Percentiles rank a stretch among this genome's conserved stretches.
phyloP scores from a whole-genome alignment of 331 rosid species.

The Rosa hybrid region DNA sequence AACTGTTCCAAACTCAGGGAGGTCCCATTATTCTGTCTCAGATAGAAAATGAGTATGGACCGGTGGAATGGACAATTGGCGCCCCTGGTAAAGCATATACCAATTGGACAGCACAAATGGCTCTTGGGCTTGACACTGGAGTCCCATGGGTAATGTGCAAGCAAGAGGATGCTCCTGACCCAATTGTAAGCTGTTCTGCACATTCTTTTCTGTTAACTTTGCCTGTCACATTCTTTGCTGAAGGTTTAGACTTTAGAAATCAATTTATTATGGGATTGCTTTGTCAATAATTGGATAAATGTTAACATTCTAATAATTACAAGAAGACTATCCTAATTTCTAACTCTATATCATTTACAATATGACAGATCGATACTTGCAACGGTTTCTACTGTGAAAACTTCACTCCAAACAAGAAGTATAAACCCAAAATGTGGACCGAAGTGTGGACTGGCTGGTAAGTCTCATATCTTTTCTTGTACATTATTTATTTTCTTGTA shows the following conservation, averaged over 20 bases:
- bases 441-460: slow-evolving; percentile 97
- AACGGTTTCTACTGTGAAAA: slow-evolving; percentile 92
- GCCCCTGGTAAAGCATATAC: slow-evolving; percentile 89
- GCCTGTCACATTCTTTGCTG: slow-evolving; percentile 5
- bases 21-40: slow-evolving; percentile 96
- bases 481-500: background rate
- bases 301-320: background rate
- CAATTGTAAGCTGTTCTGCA: slow-evolving; percentile 51
- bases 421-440: slow-evolving; percentile 96
- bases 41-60: slow-evolving; percentile 96
- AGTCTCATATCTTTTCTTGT: slow-evolving; percentile 27
- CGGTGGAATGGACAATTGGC: slow-evolving; percentile 87
- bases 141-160: slow-evolving; percentile 99
- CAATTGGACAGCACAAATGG: slow-evolving; percentile 93
- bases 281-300: background rate
- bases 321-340: background rate
- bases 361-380: slow-evolving; percentile 80
- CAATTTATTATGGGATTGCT: background rate
- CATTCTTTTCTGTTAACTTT: slow-evolving; percentile 2
- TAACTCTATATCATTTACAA: slow-evolving; percentile 3
- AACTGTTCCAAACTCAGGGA: slow-evolving; percentile 76
- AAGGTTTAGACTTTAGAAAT: background rate
- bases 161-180: slow-evolving; percentile 97
- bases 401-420: slow-evolving; percentile 63
- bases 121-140: slow-evolving; percentile 75